Evolutionary conservation across 805 yeast species (phyloP).

Genomic region (Scheffersomyces ergatensis): DNA sequence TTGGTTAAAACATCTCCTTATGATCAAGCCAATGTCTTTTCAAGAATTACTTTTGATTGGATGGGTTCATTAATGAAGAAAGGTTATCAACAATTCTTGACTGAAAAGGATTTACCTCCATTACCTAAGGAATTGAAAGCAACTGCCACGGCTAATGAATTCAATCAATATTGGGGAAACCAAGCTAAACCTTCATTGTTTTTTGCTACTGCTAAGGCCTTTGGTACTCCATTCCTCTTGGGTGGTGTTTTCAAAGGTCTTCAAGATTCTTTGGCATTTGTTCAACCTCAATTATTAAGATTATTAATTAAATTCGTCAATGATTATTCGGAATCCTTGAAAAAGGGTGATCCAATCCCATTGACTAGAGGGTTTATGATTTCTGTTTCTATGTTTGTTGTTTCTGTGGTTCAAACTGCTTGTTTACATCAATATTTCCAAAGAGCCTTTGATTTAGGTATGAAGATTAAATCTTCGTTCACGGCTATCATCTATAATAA

Average conservation of each 20-base stretch:
- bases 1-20: conserved; percentile 33
- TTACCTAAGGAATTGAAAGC: conserved; percentile 70
- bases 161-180: conserved; percentile 59
- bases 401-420: conserved; percentile 76
- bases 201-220: conserved; percentile 63
- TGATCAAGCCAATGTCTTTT: conserved; percentile 66
- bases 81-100: conserved; percentile 63
- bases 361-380: conserved; percentile 74
- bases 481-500: conserved; percentile 68
- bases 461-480: conserved; percentile 69
- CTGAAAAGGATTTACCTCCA: conserved; percentile 69
- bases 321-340: conserved; percentile 35
- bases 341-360: conserved; percentile 50
- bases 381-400: conserved; percentile 69
- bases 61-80: conserved; percentile 80
- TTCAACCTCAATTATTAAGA: conserved; percentile 31
- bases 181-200: conserved; percentile 56
- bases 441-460: conserved; percentile 71
- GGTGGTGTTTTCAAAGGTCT: conserved; percentile 72
- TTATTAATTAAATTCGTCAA: conserved; percentile 28
- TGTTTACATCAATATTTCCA: conserved; percentile 77
- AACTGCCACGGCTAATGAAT: conserved; percentile 42
- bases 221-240: conserved; percentile 65
- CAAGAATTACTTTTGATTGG: conserved; percentile 83
- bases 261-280: conserved; percentile 70